Evolutionary conservation across 2,329 filamentous ascomycete species (phyloP).

Genomic region (Macroventuria anomochaeta): DNA sequence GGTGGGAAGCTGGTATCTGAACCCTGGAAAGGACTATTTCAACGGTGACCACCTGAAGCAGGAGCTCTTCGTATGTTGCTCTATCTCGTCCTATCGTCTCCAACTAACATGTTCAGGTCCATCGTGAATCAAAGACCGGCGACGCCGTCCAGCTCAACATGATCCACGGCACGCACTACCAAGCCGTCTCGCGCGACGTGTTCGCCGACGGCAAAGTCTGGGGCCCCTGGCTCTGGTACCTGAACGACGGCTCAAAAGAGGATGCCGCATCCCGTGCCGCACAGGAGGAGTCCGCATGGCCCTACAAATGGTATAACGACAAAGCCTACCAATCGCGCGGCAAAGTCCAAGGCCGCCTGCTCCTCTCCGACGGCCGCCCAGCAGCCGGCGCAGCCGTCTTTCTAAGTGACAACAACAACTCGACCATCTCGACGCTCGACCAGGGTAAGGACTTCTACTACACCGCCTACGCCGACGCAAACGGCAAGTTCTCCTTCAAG

Average conservation of each 20-base stretch:
- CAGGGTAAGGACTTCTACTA: constrained; percentile 60
- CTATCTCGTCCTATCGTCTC: background rate
- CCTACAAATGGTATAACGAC: constrained; percentile 59
- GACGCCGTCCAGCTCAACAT: constrained; percentile 62
- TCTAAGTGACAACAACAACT: constrained; percentile 57
- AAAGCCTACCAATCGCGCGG: constrained; percentile 58
- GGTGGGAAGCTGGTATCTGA: constrained; percentile 61
- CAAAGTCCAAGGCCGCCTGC: constrained; percentile 53
- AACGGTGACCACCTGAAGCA: constrained; percentile 62
- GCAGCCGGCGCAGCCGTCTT: constrained; percentile 58
- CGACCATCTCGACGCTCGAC: constrained; percentile 55
- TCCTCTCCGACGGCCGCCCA: constrained; percentile 57
- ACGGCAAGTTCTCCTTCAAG: constrained; percentile 54
- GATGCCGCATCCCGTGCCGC: constrained; percentile 52
- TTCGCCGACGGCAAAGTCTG: constrained; percentile 48
- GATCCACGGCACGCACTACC: constrained; percentile 58
- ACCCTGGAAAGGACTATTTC: constrained; percentile 59
- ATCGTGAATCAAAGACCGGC: constrained; percentile 58
- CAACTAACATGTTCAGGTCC: constrained; percentile 41
- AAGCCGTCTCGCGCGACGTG: constrained; percentile 38
- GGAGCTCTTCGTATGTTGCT: constrained; percentile 53
- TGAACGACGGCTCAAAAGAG: constrained; percentile 56
- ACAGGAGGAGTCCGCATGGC: constrained; percentile 55
- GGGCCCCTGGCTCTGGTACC: constrained; percentile 51
- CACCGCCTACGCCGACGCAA: constrained; percentile 53